Percentiles rank a stretch among this genome's conserved stretches.
phyloP scores from a whole-genome alignment of 768 basidiomycete species.

The Scleroderma citrinum region DNA sequence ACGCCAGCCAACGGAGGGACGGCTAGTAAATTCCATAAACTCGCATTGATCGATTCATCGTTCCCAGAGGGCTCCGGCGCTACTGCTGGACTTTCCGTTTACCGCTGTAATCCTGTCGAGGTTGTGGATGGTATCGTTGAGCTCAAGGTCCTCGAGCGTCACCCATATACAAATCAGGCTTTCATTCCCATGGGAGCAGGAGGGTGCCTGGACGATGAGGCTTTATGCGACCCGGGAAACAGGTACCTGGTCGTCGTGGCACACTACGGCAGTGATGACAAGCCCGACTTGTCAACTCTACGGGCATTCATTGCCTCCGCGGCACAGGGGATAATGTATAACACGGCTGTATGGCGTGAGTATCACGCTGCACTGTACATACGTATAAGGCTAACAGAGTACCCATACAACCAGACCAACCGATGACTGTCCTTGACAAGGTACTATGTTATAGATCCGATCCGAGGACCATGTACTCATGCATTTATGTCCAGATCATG shows the following conservation, averaged over 20 bases:
- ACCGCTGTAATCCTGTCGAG: constrained; percentile 60
- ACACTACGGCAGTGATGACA: constrained; percentile 66
- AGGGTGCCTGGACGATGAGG: constrained; percentile 34
- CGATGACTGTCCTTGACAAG: constrained; percentile 76
- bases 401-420: constrained; percentile 61
- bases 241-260: constrained; percentile 85
- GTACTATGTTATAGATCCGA: constrained; percentile 32
- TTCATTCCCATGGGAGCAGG: constrained; percentile 90
- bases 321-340: constrained; percentile 83
- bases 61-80: constrained; percentile 58
- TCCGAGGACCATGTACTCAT: constrained; percentile 12
- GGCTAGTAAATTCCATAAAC: constrained; percentile 89
- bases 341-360: constrained; percentile 87
- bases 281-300: constrained; percentile 68
- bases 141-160: constrained; percentile 79
- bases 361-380: constrained; percentile 14
- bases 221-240: constrained; percentile 41
- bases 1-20: constrained; percentile 87
- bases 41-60: constrained; percentile 60
- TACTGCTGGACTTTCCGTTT: constrained; percentile 73
- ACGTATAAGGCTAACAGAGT: constrained; percentile 3
- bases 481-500: constrained; percentile 42
- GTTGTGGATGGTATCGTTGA: constrained; percentile 44
- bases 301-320: constrained; percentile 78
- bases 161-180: constrained; percentile 84